Evolutionary conservation across 108 stramenopile genomes (phyloP).

Genomic region (Seminavis robusta): DNA sequence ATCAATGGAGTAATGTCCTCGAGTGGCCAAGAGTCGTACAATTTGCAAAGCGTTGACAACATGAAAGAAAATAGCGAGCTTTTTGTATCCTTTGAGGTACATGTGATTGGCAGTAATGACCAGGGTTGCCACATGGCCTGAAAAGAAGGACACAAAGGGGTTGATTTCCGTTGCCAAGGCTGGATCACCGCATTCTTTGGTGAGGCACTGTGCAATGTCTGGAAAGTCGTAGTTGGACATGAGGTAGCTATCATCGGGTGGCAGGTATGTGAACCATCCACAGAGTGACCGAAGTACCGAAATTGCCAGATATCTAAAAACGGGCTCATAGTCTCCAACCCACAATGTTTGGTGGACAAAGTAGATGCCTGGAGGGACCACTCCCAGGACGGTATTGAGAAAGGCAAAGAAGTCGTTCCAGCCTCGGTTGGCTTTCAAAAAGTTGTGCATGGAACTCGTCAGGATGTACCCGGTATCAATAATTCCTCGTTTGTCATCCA

Average conservation of each 20-base stretch:
- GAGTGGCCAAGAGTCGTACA: conserved; percentile 37
- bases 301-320: background rate
- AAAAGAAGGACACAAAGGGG: conserved; percentile 8
- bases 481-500: background rate
- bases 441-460: background rate
- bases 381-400: background rate
- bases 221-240: conserved; percentile 32
- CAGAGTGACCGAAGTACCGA: background rate
- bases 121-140: conserved; percentile 3
- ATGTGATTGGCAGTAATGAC: conserved; percentile 39
- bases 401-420: background rate
- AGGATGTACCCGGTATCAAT: background rate
- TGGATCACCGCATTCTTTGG: conserved; percentile 1
- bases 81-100: conserved; percentile 13
- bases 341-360: conserved; percentile 3
- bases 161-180: background rate
- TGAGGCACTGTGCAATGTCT: conserved; percentile 27
- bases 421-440: background rate
- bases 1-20: conserved; percentile 60
- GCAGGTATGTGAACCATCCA: conserved; percentile 19
- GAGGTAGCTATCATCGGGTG: conserved; percentile 30
- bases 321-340: conserved; percentile 1
- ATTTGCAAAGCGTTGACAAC: conserved; percentile 32
- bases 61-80: conserved; percentile 17
- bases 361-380: conserved; percentile 1